Evolutionary conservation across 2,329 filamentous ascomycete genomes (phyloP).

Genomic region (Botrytis fabae): DNA sequence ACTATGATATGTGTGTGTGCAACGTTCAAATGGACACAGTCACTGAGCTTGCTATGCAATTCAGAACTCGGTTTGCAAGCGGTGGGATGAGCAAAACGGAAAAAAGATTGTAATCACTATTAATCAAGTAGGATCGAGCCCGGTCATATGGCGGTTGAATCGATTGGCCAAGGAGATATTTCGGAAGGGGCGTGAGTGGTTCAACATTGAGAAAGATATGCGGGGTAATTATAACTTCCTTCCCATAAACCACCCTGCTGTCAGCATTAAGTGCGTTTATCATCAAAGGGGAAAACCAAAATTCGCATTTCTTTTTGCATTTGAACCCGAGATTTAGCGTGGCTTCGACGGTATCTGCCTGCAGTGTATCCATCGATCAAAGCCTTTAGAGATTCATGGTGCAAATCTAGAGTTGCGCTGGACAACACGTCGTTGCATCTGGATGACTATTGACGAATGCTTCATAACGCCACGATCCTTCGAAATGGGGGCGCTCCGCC

Average conservation of each 20-base stretch:
- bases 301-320: neutral
- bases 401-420: neutral
- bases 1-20: neutral
- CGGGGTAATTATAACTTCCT: neutral
- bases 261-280: constrained; percentile 3
- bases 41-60: neutral
- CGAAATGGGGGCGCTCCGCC: neutral
- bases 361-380: constrained; percentile 11
- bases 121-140: neutral
- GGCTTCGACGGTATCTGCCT: neutral
- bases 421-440: neutral
- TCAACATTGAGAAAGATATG: neutral
- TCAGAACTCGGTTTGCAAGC: neutral
- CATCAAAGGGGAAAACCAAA: neutral
- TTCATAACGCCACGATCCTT: constrained; percentile 20
- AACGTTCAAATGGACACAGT: neutral
- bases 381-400: neutral
- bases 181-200: neutral
- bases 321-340: neutral
- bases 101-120: neutral
- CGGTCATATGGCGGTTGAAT: constrained; percentile 1
- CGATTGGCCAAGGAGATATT: constrained; percentile 9
- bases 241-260: neutral
- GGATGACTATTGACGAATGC: constrained; percentile 15
- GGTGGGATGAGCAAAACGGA: neutral